These are phyloP conservation scores for Colletotrichum endophyticum DNA, from an alignment of 2,329 filamentous ascomycete species.

Conservation along the genomic window DNA sequence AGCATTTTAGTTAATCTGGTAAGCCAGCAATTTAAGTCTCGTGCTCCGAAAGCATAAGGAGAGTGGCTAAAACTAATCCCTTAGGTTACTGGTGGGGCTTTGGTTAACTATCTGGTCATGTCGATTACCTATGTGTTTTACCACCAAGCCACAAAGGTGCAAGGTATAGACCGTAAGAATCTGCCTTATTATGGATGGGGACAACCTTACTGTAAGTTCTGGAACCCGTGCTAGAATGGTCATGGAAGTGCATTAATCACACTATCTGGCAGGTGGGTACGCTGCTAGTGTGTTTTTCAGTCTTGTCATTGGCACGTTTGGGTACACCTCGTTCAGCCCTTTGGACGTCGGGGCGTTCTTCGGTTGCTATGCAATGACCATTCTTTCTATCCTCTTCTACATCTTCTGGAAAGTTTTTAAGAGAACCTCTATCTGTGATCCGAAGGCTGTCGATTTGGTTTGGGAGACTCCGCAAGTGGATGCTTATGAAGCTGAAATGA, in stretches of 20 bases:
- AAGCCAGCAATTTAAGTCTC: too few species aligned
- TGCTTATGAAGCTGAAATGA: slow-evolving; percentile 50
- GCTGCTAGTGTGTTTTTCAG: slow-evolving; percentile 60
- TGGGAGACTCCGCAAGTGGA: slow-evolving; percentile 66
- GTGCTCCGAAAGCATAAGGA: too few species aligned
- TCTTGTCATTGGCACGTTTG: slow-evolving; percentile 67
- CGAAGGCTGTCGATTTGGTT: slow-evolving; percentile 59
- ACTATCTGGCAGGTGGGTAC: slow-evolving; percentile 49
- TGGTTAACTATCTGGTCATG: slow-evolving; percentile 20
- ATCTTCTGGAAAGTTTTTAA: slow-evolving; percentile 65
- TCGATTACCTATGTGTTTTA: slow-evolving; percentile 66
- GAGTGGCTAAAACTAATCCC: slow-evolving; percentile 58
- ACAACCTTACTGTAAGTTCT: slow-evolving; percentile 51
- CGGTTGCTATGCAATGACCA: slow-evolving; percentile 67
- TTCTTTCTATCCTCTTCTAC: slow-evolving; percentile 62
- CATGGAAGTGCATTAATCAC: too few species aligned
- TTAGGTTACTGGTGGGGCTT: slow-evolving; percentile 58
- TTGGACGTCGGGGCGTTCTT: slow-evolving; percentile 67
- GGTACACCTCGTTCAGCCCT: slow-evolving; percentile 66
- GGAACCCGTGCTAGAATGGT: too few species aligned
- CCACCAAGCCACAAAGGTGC: slow-evolving; percentile 58
- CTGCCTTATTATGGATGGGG: slow-evolving; percentile 72
- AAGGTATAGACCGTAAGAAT: slow-evolving; percentile 59
- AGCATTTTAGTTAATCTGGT: slow-evolving; percentile 37
- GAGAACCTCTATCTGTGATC: slow-evolving; percentile 59